Base-by-base conservation (phyloP, 441 rosid species). In the Erodium trifolium region DNA sequence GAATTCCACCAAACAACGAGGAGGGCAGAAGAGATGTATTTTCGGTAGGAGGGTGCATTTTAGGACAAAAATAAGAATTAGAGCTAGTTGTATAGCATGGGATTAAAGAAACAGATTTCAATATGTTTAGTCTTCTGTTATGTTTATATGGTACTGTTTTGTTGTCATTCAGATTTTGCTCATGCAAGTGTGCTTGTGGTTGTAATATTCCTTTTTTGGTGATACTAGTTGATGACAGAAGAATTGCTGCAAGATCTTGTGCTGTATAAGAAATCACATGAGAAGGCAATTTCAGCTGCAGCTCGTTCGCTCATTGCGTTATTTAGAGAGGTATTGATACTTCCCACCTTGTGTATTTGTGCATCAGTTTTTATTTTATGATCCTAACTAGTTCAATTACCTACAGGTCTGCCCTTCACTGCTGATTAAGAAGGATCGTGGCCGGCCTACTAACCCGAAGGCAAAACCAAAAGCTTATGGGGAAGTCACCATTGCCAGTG, bases 221-320 rank as follows among this genome's bases (percentile, higher is more conserved):
- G 59, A 13, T 17, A 19, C 67, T 73, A 94, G 99, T 81, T 94
- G 90, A 94, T 94, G 99, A 88, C 86, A 55, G 98, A 92, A 75
- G 99, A 88, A 47, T 78, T 92, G 80, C 83, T 94, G 74, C 99
- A 92, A 88, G 99, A 94, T 78, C 98, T 94, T 47, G 98, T 83
- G 19, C 76, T 81, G 72, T 94, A 91, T 78, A 94, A 87, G 82
- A 94, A 94, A 75, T 77, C 90, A 34, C 93, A 87, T 37, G 96
- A 90, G 77, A 94, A 92, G 80, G 97, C 99, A 63, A 78, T 94
- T 75, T 89, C 96, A 73, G 78, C 82, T 8, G 99, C 88, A 73
- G 86, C 96, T 75, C 91, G 96, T 64, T 90, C 98, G 31, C 90
- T 92, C 51, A 81, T 94, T 70, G 76, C 86, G 27, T 83, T 91